Percentiles rank a stretch among this genome's conserved stretches.
phyloP scores from a whole-genome alignment of 1,284 basidiomycete genomes.

The Ustilago hordei region DNA sequence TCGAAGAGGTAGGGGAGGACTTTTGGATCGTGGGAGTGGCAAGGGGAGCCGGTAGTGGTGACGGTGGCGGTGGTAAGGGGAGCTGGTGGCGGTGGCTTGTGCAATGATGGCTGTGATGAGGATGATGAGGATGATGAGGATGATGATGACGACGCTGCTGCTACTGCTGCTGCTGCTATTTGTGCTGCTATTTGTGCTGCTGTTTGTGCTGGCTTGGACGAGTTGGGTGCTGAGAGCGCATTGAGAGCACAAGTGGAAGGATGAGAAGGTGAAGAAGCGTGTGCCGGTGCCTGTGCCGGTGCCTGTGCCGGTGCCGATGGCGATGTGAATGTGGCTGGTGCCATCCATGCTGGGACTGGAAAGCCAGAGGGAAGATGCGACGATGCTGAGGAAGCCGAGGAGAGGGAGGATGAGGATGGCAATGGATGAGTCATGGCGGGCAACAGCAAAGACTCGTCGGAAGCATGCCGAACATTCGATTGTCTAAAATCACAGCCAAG shows the following conservation, averaged over 20 bases:
- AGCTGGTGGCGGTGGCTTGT: slow-evolving; percentile 5
- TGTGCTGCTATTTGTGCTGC: too few species aligned
- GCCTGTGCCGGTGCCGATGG: slow-evolving; percentile 20
- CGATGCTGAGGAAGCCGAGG: background rate
- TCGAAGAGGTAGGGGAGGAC: slow-evolving; percentile 63
- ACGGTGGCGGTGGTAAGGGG: background rate
- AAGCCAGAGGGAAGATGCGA: slow-evolving; percentile 16
- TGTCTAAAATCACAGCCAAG: background rate
- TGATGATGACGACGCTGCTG: too few species aligned
- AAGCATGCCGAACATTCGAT: slow-evolving; percentile 25
- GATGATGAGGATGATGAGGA: too few species aligned
- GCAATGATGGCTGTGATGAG: too few species aligned
- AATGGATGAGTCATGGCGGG: slow-evolving; percentile 29
- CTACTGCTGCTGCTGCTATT: too few species aligned
- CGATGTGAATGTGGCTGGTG: slow-evolving; percentile 17
- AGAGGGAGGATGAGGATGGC: slow-evolving; percentile 14
- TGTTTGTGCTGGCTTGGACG: background rate
- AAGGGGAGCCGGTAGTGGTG: background rate
- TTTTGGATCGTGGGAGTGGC: slow-evolving; percentile 11
- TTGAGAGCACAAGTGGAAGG: slow-evolving; percentile 12
- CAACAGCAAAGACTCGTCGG: slow-evolving; percentile 9
- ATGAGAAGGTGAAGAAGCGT: slow-evolving; percentile 22
- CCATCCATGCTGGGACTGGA: slow-evolving; percentile 14
- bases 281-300: slow-evolving; percentile 23
- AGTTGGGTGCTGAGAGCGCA: slow-evolving; percentile 4